Evolutionary conservation across 768 basidiomycete genomes (phyloP).

Genomic region (Cystobasidium tubakii): DNA sequence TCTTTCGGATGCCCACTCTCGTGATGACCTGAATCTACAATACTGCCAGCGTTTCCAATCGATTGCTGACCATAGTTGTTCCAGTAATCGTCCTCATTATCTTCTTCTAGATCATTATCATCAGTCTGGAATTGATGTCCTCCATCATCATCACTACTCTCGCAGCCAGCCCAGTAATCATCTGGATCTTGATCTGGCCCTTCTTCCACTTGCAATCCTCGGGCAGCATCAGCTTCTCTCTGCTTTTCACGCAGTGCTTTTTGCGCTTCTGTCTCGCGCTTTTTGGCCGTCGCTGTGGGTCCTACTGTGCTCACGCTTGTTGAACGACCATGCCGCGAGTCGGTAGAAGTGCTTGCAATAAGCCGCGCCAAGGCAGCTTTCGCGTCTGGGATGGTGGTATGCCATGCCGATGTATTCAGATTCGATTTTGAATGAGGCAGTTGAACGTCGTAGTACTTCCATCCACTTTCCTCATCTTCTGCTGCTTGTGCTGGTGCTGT

Average conservation of each 20-base stretch:
- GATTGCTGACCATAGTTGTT: constrained; percentile 5
- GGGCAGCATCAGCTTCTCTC: not conserved
- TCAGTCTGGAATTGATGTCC: not conserved
- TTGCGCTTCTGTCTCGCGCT: not conserved
- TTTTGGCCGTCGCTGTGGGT: not conserved
- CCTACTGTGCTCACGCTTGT: not conserved
- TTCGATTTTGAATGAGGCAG: not conserved
- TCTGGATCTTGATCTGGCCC: constrained; percentile 12
- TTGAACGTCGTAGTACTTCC: constrained; percentile 28
- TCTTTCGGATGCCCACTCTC: not conserved
- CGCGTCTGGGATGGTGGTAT: not conserved
- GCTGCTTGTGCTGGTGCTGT: not conserved
- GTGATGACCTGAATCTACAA: not conserved
- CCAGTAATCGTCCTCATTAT: constrained; percentile 21
- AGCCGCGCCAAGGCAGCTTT: not conserved
- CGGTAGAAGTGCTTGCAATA: not conserved
- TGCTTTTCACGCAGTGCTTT: not conserved
- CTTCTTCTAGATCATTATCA: not conserved
- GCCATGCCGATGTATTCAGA: constrained; percentile 7
- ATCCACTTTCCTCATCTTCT: constrained; percentile 12
- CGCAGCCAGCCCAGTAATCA: constrained; percentile 22
- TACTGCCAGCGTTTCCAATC: not conserved
- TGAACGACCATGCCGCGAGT: not conserved
- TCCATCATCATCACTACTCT: not conserved
- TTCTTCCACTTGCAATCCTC: constrained; percentile 11